Percentiles rank a stretch among this genome's conserved stretches.
Conservation (phyloP, 2,329 filamentous ascomycete species). For the Colletotrichum sp. region DNA sequence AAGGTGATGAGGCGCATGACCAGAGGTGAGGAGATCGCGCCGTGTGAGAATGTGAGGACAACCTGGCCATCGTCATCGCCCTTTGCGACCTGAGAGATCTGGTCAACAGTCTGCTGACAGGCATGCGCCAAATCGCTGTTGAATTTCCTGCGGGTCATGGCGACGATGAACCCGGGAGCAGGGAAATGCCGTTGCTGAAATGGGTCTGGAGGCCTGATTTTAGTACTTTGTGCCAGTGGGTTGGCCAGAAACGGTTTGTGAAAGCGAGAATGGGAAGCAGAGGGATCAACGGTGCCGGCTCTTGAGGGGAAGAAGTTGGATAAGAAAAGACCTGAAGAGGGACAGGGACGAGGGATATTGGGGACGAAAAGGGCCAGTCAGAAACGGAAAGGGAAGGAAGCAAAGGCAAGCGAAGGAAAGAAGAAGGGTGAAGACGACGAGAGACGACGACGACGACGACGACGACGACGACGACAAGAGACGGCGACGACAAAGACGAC, state of each 20-base stretch:
- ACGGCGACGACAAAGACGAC: not conserved
- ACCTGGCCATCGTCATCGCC: conserved; percentile 78
- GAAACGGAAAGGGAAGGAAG: not conserved
- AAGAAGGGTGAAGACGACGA: not conserved
- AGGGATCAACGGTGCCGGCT: not conserved
- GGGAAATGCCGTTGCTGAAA: not conserved
- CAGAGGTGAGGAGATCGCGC: conserved; percentile 29
- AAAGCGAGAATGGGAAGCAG: not conserved
- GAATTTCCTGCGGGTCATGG: conserved; percentile 72
- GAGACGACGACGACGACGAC: not conserved
- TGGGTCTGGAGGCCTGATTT: not conserved
- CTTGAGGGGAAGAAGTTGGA: not conserved
- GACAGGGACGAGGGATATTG: not conserved
- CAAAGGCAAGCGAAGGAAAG: not conserved
- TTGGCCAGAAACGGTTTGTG: not conserved
- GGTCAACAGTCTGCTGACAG: conserved; percentile 41
- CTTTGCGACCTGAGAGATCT: conserved; percentile 58
- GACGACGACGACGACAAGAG: not conserved
- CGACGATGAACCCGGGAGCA: not conserved
- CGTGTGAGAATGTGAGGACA: conserved; percentile 58
- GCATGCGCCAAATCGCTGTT: conserved; percentile 57
- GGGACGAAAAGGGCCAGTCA: not conserved
- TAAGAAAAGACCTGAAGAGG: fast-evolving
- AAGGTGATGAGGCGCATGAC: conserved; percentile 23
- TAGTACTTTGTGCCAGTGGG: not conserved